phyloP scores from a whole-genome alignment of 306 rosid species.

The Quercus gilva region DNA sequence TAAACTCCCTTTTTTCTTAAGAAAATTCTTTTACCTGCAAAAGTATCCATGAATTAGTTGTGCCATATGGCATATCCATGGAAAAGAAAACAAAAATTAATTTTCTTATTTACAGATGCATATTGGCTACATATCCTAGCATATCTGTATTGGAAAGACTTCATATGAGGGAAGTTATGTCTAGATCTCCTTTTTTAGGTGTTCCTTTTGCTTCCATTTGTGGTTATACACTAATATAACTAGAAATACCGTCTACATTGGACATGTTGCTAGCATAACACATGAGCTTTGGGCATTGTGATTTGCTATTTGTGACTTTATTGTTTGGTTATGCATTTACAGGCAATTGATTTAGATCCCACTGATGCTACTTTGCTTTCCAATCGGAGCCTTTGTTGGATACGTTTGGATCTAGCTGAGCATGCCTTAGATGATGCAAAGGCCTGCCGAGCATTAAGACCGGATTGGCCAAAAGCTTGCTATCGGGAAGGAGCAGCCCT shows the following conservation, averaged over 20 bases:
- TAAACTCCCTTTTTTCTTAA: neutral
- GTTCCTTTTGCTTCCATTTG: neutral
- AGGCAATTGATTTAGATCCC: conserved; percentile 88
- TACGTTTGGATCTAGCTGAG: conserved; percentile 81
- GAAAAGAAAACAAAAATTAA: neutral
- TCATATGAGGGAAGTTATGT: too few species aligned
- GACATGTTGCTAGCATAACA: neutral
- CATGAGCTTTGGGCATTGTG: conserved; percentile 8
- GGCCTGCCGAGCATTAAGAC: conserved; percentile 74
- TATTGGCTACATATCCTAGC: too few species aligned
- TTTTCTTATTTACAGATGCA: neutral
- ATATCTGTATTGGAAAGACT: too few species aligned
- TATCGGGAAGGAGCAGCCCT: conserved; percentile 96
- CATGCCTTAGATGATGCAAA: conserved; percentile 89
- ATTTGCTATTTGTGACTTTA: neutral
- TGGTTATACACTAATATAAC: neutral
- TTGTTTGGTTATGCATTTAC: conserved; percentile 24
- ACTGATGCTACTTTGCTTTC: conserved; percentile 64
- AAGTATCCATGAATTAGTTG: neutral
- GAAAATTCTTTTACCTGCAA: neutral
- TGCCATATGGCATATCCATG: neutral
- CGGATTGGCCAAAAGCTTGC: conserved; percentile 97
- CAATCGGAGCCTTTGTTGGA: conserved; percentile 93
- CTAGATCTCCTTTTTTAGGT: too few species aligned
- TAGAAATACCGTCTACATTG: too few species aligned